A percentile compares a stretch with the other conserved stretches of the same genome.
These are phyloP conservation scores for Ascosphaera aggregata DNA, from an alignment of 2,329 filamentous ascomycete genomes.

Conservation along the genomic window DNA sequence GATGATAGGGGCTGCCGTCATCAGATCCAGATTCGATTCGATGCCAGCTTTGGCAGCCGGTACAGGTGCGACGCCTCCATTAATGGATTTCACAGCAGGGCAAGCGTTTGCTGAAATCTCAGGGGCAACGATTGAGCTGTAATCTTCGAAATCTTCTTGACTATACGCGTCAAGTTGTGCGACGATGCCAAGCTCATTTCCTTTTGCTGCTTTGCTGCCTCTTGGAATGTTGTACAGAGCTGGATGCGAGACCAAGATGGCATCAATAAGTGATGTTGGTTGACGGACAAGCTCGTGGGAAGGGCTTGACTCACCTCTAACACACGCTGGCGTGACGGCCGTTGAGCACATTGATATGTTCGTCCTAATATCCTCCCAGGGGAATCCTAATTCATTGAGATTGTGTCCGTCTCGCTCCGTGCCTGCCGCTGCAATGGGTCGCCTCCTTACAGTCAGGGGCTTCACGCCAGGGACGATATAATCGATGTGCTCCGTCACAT, in stretches of 20 bases:
- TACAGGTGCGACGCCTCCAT: conserved; percentile 17
- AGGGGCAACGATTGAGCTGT: conserved; percentile 15
- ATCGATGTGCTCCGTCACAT: conserved; percentile 12
- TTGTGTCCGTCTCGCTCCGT: not conserved
- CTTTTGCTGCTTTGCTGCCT: conserved; percentile 12
- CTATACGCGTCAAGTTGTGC: conserved; percentile 23
- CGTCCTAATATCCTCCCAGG: not conserved
- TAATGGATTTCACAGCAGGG: conserved; percentile 16
- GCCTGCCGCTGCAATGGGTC: conserved; percentile 2
- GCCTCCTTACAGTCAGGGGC: conserved; percentile 10
- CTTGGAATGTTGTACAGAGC: conserved; percentile 22
- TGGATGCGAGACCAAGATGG: conserved; percentile 3
- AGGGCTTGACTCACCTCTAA: conserved; percentile 18
- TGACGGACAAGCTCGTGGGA: conserved; percentile 13
- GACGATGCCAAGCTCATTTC: conserved; percentile 24
- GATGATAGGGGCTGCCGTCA: conserved; percentile 23
- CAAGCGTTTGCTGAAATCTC: conserved; percentile 18
- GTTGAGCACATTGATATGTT: not conserved
- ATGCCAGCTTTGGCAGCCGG: conserved; percentile 11
- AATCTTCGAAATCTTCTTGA: conserved; percentile 21
- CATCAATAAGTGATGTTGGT: not conserved
- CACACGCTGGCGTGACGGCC: conserved; percentile 6
- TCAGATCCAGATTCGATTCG: conserved; percentile 23
- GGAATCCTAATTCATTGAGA: not conserved
- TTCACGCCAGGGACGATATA: conserved; percentile 15